phyloP scores from a whole-genome alignment of 2,329 filamentous ascomycete species.

The Coleophoma crateriformis region DNA sequence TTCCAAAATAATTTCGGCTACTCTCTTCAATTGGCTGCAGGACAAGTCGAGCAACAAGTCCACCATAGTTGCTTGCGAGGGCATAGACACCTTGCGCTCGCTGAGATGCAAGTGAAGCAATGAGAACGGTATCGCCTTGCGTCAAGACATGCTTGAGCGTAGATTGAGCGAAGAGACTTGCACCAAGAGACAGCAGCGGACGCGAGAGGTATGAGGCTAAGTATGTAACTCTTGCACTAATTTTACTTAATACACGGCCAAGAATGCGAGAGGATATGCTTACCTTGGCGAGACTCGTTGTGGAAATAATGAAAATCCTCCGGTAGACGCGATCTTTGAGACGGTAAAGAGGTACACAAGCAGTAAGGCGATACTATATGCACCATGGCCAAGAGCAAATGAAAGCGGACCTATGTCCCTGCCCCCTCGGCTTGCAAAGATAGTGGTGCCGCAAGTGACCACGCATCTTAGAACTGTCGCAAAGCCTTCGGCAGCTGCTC shows the following conservation, averaged over 20 bases:
- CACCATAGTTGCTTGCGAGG: slow-evolving; percentile 90
- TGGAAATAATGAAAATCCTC: slow-evolving; percentile 66
- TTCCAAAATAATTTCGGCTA: slow-evolving; percentile 83
- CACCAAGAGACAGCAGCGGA: slow-evolving; percentile 65
- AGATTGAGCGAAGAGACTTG: slow-evolving; percentile 83
- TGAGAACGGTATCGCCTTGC: slow-evolving; percentile 87
- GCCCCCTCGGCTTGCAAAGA: slow-evolving; percentile 50
- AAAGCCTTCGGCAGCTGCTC: slow-evolving; percentile 76
- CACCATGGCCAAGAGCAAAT: slow-evolving; percentile 81
- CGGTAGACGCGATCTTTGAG: slow-evolving; percentile 44
- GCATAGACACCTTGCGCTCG: slow-evolving; percentile 87
- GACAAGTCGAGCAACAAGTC: slow-evolving; percentile 78
- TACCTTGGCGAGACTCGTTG: slow-evolving; percentile 30
- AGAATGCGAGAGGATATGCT: slow-evolving; percentile 1
- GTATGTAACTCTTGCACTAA: slow-evolving; percentile 14
- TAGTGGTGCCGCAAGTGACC: slow-evolving; percentile 65
- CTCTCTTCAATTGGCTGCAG: slow-evolving; percentile 96
- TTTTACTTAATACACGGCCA: slow-evolving; percentile 4
- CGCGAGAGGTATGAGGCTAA: slow-evolving; percentile 50
- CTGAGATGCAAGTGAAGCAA: slow-evolving; percentile 71
- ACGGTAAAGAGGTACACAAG: slow-evolving; percentile 64
- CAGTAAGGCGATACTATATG: slow-evolving; percentile 66
- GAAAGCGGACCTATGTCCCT: slow-evolving; percentile 70
- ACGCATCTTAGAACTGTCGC: slow-evolving; percentile 76
- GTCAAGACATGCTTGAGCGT: slow-evolving; percentile 89